A percentile compares a stretch with the other conserved stretches of the same genome.
phyloP scores from a whole-genome alignment of 1,139 yeast genomes.

The Tardiomyces blankii region DNA sequence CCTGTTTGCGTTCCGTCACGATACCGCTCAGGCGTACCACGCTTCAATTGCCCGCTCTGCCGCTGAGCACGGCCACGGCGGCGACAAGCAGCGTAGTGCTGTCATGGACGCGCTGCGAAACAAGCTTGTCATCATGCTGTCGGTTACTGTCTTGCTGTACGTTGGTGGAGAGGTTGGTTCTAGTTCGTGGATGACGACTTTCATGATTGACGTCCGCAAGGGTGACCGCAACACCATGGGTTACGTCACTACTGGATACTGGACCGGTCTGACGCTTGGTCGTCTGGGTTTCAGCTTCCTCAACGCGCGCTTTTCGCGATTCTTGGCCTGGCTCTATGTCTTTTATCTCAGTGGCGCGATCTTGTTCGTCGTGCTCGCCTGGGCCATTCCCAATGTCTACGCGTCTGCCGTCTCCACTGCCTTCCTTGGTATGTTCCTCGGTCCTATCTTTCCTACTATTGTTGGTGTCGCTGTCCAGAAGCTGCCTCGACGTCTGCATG shows the following conservation, averaged over 20 bases:
- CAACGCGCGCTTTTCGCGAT: conserved; percentile 9
- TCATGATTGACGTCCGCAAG: conserved; percentile 39
- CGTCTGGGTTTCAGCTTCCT: conserved; percentile 26
- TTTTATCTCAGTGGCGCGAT: conserved; percentile 4
- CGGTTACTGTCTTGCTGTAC: conserved; percentile 38
- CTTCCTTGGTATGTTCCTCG: conserved; percentile 49
- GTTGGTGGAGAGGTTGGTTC: conserved; percentile 54
- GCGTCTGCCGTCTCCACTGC: conserved; percentile 28
- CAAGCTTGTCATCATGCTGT: background rate
- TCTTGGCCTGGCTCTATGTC: conserved; percentile 7
- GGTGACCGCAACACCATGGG: conserved; percentile 36
- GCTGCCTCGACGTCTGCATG: conserved; percentile 45
- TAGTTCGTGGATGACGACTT: conserved; percentile 59
- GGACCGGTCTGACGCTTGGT: conserved; percentile 54
- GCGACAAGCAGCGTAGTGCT: background rate
- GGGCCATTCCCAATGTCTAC: conserved; percentile 8
- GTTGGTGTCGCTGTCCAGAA: conserved; percentile 48
- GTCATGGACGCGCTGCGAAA: background rate
- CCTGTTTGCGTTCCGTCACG: background rate
- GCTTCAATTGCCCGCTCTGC: background rate
- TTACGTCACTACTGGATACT: conserved; percentile 51
- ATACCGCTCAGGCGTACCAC: background rate
- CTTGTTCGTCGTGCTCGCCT: conserved; percentile 9
- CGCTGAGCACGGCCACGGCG: background rate
- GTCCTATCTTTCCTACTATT: conserved; percentile 68